A percentile compares a stretch with the other conserved stretches of the same genome.
Evolutionary conservation across 148 eudicot species (phyloP).

Genomic region (Persicaria tinctoria): DNA sequence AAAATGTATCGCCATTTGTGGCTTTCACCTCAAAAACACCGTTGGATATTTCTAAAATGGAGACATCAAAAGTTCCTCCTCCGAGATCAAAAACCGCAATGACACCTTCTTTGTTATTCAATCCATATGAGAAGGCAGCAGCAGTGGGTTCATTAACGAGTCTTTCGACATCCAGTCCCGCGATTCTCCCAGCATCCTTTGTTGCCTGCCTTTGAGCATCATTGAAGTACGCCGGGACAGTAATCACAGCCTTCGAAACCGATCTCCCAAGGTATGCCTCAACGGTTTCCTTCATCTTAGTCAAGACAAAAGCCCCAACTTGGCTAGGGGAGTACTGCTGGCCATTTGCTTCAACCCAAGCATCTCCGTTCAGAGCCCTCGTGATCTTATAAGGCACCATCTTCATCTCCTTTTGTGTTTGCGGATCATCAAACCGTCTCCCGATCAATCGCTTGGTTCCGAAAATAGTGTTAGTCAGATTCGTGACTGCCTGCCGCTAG

Average conservation of each 20-base stretch:
- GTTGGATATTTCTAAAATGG: constrained; percentile 46
- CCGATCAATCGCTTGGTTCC: constrained; percentile 54
- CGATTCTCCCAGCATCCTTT: constrained; percentile 54
- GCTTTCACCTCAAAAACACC: constrained; percentile 59
- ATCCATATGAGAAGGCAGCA: constrained; percentile 57
- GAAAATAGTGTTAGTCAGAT: constrained; percentile 39
- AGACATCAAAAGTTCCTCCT: constrained; percentile 59
- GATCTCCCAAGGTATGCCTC: constrained; percentile 47
- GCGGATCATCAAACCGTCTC: constrained; percentile 47
- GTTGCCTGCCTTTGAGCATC: constrained; percentile 61
- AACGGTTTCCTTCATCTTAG: constrained; percentile 53
- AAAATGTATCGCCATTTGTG: constrained; percentile 34
- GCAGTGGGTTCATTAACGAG: constrained; percentile 60
- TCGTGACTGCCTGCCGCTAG: constrained; percentile 49
- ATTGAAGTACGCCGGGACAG: constrained; percentile 57
- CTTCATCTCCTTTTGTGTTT: constrained; percentile 45
- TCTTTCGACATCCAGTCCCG: constrained; percentile 43
- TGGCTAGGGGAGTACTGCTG: constrained; percentile 56
- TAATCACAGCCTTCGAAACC: constrained; percentile 41
- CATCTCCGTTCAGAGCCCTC: constrained; percentile 50
- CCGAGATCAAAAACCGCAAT: constrained; percentile 57
- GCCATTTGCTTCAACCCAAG: constrained; percentile 57
- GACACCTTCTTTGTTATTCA: constrained; percentile 43
- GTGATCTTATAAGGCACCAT: constrained; percentile 51
- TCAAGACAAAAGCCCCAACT: constrained; percentile 45